Conservation (phyloP, 1,139 yeast species). For the Citeromyces hawaiiensis region DNA sequence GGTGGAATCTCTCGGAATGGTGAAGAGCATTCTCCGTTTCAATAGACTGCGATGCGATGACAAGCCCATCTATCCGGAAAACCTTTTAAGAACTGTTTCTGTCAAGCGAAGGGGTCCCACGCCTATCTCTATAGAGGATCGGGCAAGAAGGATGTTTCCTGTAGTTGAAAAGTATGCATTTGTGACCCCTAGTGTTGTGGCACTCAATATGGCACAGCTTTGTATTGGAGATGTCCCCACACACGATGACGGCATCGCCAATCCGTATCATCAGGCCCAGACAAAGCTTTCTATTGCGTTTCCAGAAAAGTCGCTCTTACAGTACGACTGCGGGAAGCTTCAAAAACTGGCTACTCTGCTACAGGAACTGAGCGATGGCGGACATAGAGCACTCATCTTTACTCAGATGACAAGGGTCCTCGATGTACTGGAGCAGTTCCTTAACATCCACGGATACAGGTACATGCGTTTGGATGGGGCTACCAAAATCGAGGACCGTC, state of each 20-base stretch:
- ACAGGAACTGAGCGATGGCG: slow-evolving; percentile 67
- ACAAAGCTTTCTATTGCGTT: slow-evolving; percentile 85
- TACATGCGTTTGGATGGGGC: slow-evolving; percentile 96
- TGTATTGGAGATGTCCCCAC: slow-evolving; percentile 21
- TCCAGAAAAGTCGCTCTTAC: slow-evolving; percentile 85
- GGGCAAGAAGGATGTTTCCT: slow-evolving; percentile 32
- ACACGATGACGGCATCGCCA: slow-evolving; percentile 16
- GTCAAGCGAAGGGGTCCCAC: not conserved
- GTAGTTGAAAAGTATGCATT: slow-evolving; percentile 68
- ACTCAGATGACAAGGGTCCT: slow-evolving; percentile 97
- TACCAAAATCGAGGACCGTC: slow-evolving; percentile 94
- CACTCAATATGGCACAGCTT: slow-evolving; percentile 54
- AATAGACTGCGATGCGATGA: slow-evolving; percentile 50
- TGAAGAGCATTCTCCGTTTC: slow-evolving; percentile 47
- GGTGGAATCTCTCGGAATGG: slow-evolving; percentile 30
- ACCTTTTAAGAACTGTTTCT: slow-evolving; percentile 6
- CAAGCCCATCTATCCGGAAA: slow-evolving; percentile 44
- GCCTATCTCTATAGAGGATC: slow-evolving; percentile 19
- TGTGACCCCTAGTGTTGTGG: slow-evolving; percentile 77
- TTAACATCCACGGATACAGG: slow-evolving; percentile 88
- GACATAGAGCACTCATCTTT: slow-evolving; percentile 89
- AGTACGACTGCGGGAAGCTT: slow-evolving; percentile 93
- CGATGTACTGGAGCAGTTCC: slow-evolving; percentile 84
- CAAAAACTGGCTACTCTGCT: slow-evolving; percentile 70
- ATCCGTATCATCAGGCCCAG: slow-evolving; percentile 78